phyloP scores from a whole-genome alignment of 257 asterid genomes.

The Solanum medicagineum region DNA sequence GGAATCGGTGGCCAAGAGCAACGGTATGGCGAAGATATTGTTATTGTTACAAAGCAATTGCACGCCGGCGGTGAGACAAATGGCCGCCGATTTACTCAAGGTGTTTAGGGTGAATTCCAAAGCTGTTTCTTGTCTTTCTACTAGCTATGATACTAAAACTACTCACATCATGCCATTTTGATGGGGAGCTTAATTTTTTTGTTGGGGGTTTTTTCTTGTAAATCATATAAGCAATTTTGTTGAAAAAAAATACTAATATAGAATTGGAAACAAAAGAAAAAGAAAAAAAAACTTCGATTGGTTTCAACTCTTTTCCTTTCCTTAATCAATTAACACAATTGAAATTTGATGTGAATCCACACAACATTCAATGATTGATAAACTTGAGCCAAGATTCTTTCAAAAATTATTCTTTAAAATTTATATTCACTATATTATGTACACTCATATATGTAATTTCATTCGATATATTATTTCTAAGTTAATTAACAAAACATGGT shows the following conservation, averaged over 20 bases:
- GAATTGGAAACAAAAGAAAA: not conserved
- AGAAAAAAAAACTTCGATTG: not conserved
- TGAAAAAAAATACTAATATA: not conserved
- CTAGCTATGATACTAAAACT: conserved; percentile 58
- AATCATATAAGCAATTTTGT: conserved; percentile 35
- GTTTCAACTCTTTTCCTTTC: not conserved
- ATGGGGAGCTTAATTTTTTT: not conserved
- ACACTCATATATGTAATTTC: no score
- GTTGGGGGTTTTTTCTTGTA: conserved; percentile 6
- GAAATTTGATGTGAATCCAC: not conserved
- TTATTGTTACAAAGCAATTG: conserved; percentile 63
- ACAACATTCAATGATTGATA: not conserved
- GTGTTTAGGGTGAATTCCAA: conserved; percentile 37
- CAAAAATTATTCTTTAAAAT: no score
- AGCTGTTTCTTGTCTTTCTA: conserved; percentile 26
- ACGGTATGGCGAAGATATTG: conserved; percentile 64
- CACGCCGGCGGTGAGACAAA: conserved; percentile 58
- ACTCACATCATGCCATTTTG: conserved; percentile 89
- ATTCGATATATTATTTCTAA: no score
- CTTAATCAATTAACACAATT: not conserved
- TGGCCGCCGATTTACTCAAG: conserved; percentile 69
- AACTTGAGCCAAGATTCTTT: no score
- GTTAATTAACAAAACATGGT: not conserved
- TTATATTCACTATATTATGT: no score
- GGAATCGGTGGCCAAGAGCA: conserved; percentile 33